Conservation (phyloP, 2,329 filamentous ascomycete genomes). For the Sclerotinia minor region DNA sequence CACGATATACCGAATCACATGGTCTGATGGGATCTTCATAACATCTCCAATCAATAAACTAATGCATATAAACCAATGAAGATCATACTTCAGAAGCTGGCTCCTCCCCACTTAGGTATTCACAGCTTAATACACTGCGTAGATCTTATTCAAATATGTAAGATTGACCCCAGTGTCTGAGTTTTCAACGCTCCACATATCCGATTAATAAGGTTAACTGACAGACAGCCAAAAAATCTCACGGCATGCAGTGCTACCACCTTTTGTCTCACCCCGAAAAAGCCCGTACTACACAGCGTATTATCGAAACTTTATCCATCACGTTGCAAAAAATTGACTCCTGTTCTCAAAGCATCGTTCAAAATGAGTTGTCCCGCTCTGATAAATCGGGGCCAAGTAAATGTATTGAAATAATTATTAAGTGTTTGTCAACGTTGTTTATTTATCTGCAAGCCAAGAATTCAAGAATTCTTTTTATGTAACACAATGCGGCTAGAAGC, state of each 20-base stretch:
- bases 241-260: too few species aligned
- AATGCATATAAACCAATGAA: neutral
- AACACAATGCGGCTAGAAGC: neutral
- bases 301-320: neutral
- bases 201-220: neutral
- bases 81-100: neutral
- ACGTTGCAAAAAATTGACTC: neutral
- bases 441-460: constrained; percentile 8
- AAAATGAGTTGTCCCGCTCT: neutral
- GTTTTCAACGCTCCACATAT: neutral
- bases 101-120: too few species aligned
- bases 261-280: neutral
- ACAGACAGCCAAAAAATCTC: neutral
- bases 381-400: neutral
- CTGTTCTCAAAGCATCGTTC: neutral
- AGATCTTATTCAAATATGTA: too few species aligned
- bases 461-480: constrained; percentile 10
- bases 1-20: neutral
- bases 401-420: neutral
- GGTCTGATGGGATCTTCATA: neutral
- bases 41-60: neutral
- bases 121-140: neutral
- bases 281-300: too few species aligned
- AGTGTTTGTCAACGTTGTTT: neutral
- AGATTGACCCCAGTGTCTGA: neutral